Base-by-base conservation (phyloP, 2,329 filamentous ascomycete species). In the Colletotrichum noveboracense region DNA sequence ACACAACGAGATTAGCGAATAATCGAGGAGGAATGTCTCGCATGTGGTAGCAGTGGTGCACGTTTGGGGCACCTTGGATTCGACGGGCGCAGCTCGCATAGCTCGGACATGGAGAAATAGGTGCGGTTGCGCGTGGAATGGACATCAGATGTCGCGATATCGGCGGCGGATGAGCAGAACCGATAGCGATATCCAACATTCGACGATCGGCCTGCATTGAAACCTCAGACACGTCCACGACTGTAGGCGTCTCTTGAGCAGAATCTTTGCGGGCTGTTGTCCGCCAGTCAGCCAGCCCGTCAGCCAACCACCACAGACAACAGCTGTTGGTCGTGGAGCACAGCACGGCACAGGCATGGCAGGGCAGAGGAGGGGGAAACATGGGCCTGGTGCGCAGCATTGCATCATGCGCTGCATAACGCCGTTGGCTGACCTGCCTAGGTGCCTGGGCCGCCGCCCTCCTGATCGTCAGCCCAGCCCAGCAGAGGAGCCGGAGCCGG, bases 81-180 rank as follows among this genome's bases (percentile, higher is more conserved):
- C 32, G 28, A 61, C 58, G 30, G 58, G 16, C 58, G 58, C 58
- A 24, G 58, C 18, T 66, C 68, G 32, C 71, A 52, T 36, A n/a
- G 60, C 71, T 71, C 68, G n/a, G 71, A 66, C 64, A 55, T 58
- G 28, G 28, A 58, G 48, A 52, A 24, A 52, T 52, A 52, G 43
- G 43, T 52, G n/a, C 38, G 65, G 58, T 62, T 58, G 70, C 34
- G 64, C 69, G 70, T 38, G 69, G 69, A 75, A 56, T 72, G 70
- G 32, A 75, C 30, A 72, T 75, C 62, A 13, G 73, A 75, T 72
- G 73, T 68, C 73, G 74, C 74, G 64, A 76, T 76, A 74, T 74
- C 70, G 65, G 65, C 65, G 70, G 12, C 48, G 65, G 74, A 69
- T 69, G 70, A 74, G 70, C 18, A 65, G 13, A 62, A 38, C 21